phyloP scores from a whole-genome alignment of 164 flowering plant genomes.

The Chimonanthus salicifolius region DNA sequence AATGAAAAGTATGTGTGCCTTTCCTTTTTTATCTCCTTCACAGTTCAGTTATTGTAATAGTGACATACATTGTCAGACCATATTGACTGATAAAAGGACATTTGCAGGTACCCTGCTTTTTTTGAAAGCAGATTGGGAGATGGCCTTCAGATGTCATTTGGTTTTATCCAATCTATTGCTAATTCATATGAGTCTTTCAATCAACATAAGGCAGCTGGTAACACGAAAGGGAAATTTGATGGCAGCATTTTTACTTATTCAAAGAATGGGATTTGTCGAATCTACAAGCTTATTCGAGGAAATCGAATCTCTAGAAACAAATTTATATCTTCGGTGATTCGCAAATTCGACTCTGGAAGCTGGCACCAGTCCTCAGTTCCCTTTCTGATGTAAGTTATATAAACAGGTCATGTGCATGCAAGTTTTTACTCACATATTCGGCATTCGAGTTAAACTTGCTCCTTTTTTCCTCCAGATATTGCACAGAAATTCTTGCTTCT shows the following conservation, averaged over 20 bases:
- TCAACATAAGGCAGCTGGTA: constrained; percentile 36
- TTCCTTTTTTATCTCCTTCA: background rate
- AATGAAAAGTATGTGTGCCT: constrained; percentile 70
- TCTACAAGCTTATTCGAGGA: constrained; percentile 90
- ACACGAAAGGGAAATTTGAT: constrained; percentile 57
- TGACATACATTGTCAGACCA: background rate
- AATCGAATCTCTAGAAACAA: constrained; percentile 88
- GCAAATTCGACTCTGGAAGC: constrained; percentile 73
- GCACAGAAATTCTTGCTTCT: constrained; percentile 82
- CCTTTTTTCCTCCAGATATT: constrained; percentile 61
- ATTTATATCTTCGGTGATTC: constrained; percentile 88
- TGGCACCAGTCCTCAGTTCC: constrained; percentile 44
- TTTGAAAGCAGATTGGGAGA: constrained; percentile 97
- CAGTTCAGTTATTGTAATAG: background rate
- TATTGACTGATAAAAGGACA: constrained; percentile 5
- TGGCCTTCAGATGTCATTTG: constrained; percentile 94
- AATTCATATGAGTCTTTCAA: constrained; percentile 28
- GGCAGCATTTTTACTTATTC: constrained; percentile 48
- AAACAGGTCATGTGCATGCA: background rate
- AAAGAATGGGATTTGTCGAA: constrained; percentile 80
- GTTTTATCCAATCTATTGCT: constrained; percentile 57
- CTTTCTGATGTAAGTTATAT: constrained; percentile 67
- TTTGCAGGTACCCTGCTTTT: constrained; percentile 85
- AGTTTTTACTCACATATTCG: background rate
- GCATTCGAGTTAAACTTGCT: constrained; percentile 9